Percentiles rank a stretch among this genome's conserved stretches.
Conservation (phyloP, 192 early-diverging fungal genomes). For the Obelidium mucronatum region DNA sequence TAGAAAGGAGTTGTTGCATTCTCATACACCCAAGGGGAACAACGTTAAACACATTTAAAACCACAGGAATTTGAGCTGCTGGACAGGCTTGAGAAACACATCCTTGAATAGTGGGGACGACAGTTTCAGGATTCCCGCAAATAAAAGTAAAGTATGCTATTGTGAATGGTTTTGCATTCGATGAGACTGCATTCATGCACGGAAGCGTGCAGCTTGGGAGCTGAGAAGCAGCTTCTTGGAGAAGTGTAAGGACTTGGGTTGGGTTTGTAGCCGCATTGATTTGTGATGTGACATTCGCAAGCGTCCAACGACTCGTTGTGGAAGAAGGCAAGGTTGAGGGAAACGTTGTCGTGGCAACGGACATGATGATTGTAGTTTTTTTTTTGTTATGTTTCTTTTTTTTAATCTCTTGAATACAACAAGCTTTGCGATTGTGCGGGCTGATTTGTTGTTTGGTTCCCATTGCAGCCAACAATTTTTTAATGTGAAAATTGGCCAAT, state of each 20-base stretch:
- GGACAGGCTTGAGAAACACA: not conserved
- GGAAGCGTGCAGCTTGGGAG: not conserved
- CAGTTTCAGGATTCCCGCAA: not conserved
- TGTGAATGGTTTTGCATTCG: not conserved
- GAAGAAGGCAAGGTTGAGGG: too few relatives aligned
- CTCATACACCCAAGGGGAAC: not conserved
- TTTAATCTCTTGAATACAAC: too few relatives aligned
- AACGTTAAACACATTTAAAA: not conserved
- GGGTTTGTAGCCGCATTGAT: not conserved
- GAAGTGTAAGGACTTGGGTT: not conserved
- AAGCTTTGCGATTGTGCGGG: too few relatives aligned
- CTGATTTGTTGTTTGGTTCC: too few relatives aligned
- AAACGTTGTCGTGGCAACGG: too few relatives aligned
- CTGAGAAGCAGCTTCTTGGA: not conserved
- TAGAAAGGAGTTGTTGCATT: too few relatives aligned
- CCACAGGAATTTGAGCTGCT: not conserved
- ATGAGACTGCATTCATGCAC: not conserved
- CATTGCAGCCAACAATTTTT: too few relatives aligned
- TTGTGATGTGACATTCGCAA: not conserved
- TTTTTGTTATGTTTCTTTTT: too few relatives aligned
- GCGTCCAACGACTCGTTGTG: not conserved
- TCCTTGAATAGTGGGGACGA: not conserved
- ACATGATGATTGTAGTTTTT: too few relatives aligned
- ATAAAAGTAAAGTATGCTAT: not conserved
- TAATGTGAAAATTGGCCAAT: too few relatives aligned